Base-by-base conservation (phyloP, 805 yeast species). In the Saccharomyces cerevisiae region DNA sequence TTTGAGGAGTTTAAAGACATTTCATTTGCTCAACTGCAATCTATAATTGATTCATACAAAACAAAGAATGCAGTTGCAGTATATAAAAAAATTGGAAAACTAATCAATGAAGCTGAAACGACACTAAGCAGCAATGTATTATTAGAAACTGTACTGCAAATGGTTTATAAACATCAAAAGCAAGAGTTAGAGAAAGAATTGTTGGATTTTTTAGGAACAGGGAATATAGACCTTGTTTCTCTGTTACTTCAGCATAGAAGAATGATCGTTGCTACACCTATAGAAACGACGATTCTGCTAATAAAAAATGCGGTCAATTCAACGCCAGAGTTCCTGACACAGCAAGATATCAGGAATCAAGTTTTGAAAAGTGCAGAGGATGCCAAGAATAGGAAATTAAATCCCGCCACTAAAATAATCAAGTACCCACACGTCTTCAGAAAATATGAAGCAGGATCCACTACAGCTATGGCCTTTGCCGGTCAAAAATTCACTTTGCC, bases 341-440 rank as follows among this genome's bases (percentile, higher is more conserved):
- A 80, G 1, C 79, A 76, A 50, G 84, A 83, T 51, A 76, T 86
- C 52, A 78, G 76, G 22, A 75, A 76, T 22, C 79, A 80, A 57
- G 79, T 82, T 6, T 66, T 73, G 21, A 75, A 76, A 32, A 84
- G 82, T 61, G 76, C 77, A 2, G 70, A 74, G 52, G 69, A 66
- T 24, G 78, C 83, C 0, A 79, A 76, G 60, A 79, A 79, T 60
- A 76, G 75, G 50, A 72, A 73, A 24, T 63, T 84, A 17, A 75
- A 74, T 13, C 79, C 82, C 1, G 79, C 76, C 36, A 62, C 69
- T 13, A 66, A 74, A 4, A 75, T 73, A 41, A 78, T 78, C 21
- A 73, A 78, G 52, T 92, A 89, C 62, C 97, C 97, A 0, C 96
- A 95, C 70, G 97, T 94, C 1, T 94, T 78, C 69, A 81, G 87